Base-by-base conservation (phyloP, 805 yeast genomes). In the Candida succiphila region DNA sequence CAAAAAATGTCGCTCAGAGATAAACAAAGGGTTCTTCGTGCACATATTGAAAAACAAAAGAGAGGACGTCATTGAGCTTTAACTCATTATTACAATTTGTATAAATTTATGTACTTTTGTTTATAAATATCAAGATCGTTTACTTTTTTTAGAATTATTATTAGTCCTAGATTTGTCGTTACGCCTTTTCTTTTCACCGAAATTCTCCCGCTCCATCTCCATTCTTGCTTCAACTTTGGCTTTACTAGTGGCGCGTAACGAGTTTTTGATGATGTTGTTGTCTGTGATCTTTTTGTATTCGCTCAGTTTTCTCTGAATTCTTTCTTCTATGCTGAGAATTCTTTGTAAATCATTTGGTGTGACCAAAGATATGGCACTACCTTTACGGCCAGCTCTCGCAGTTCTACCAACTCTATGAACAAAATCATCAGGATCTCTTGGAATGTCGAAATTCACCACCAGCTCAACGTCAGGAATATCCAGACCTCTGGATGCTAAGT, bases 321-420 rank as follows among this genome's bases (percentile, higher is more conserved):
- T 69, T 35, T 75, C 85, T 54, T 92, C 98, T 34, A 92, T 89
- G 6, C 89, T 78, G 40, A 81, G 71, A 5, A 92, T 69, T 47
- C 97, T 69, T 18, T 66, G 69, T 12, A 92, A 78, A 52, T 89
- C 98, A 38, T 80, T 75, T 46, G 88, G 95, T 1, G 94, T 75
- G 4, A 92, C 81, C 37, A 92, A 68, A 12, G 92, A 74, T 1
- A 92, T 63, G 6, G 94, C 72, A 41, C 76, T 85, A 60, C 98
- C 98, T 32, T 63, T 60, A 46, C 94, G 69, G 2, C 97, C 97
- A 3, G 97, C 97, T 71, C 98, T 82, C 8, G 97, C 98, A 23
- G 96, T 87, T 65, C 96, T 79, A 37, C 96, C 96, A 23, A 88
- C 96, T 58, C 95, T 66, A 54, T 82, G 94, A 44, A 82, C 78